Evolutionary conservation across 1,284 basidiomycete species (phyloP), one percentile per base, ranked within the genome.

Genomic region (Inonotus hispidus): DNA sequence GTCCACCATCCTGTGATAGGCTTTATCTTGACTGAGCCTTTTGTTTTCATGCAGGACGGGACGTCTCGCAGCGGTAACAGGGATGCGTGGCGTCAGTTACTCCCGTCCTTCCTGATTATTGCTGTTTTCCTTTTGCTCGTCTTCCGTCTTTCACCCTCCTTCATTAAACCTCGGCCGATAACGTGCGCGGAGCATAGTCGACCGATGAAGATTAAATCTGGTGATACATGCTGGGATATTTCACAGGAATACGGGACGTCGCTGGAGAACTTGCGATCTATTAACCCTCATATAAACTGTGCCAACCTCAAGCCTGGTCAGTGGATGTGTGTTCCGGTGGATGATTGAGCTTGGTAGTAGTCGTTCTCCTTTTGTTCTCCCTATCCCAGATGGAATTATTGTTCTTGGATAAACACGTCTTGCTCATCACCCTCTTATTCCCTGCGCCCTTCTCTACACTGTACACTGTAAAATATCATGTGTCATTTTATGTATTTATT

Each of bases 21-120:
- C 32, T 8, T 32, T 56, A 46, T 54, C 38, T 56, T 32, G 29
- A 23, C n/a, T 11, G 35, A 41, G 6, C 25, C 52, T 52, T 19
- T 59, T 58, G 61, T 45, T 63, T 53, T 29, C 29, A 29, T 38
- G 35, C 41, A 63, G 62, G 29, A 38, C 54, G 27, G 55, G 45
- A 45, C 58, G 52, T 45, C 50, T 32, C 58, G 21, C 21, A 64
- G 37, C 64, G 61, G 16, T 61, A 72, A 66, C 63, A 69, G 57
- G 64, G 56, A 49, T 66, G 72, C 38, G 66, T 73, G 66, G 67
- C 75, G 61, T 65, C 71, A 84, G 2, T 75, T 90, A 3, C 84
- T 88, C 67, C 87, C 88, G 14, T 90, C 89, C 76, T 83, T 89
- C 74, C 81, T 90, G 63, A 80, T 88, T 49, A 76, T 90, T 58